Conservation (phyloP, 78 protist genomes). For the Chrysochromulina tobinii region DNA sequence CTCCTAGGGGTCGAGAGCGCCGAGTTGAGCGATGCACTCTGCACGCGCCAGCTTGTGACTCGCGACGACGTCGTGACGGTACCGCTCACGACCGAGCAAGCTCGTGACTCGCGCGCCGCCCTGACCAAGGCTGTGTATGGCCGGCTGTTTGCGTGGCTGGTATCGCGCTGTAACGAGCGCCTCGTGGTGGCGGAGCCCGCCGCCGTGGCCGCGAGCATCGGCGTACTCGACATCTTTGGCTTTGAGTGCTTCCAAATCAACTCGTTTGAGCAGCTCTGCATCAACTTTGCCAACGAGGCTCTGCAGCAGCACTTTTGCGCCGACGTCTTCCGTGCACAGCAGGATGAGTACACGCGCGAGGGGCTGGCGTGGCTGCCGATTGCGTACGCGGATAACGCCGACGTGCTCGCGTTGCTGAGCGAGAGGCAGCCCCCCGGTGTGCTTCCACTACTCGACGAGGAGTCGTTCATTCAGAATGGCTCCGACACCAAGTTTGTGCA, state of each 20-base stretch:
- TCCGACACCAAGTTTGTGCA: not conserved
- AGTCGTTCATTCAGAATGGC: not conserved
- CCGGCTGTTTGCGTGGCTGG: constrained; percentile 57
- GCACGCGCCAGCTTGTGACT: not conserved
- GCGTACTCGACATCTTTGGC: constrained; percentile 95
- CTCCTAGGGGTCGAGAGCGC: not conserved
- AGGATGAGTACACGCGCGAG: not conserved
- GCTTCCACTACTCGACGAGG: not conserved
- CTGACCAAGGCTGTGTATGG: constrained; percentile 76
- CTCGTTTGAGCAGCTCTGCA: constrained; percentile 93
- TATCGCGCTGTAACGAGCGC: constrained; percentile 31
- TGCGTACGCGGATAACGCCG: not conserved
- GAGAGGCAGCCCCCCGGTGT: not conserved
- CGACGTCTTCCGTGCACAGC: constrained; percentile 62
- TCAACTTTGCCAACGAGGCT: constrained; percentile 95
- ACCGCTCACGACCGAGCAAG: constrained; percentile 19
- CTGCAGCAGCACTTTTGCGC: constrained; percentile 88
- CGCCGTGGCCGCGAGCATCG: constrained; percentile 16
- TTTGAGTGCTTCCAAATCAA: constrained; percentile 91
- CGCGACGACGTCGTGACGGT: not conserved
- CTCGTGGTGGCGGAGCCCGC: not conserved
- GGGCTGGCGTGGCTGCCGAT: not conserved
- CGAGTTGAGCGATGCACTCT: not conserved
- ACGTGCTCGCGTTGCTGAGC: not conserved
- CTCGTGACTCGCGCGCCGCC: constrained; percentile 67